A percentile compares a stretch with the other conserved stretches of the same genome.
phyloP scores from a whole-genome alignment of 495 filamentous ascomycete genomes.

The Saxispiralis lemnorum region DNA sequence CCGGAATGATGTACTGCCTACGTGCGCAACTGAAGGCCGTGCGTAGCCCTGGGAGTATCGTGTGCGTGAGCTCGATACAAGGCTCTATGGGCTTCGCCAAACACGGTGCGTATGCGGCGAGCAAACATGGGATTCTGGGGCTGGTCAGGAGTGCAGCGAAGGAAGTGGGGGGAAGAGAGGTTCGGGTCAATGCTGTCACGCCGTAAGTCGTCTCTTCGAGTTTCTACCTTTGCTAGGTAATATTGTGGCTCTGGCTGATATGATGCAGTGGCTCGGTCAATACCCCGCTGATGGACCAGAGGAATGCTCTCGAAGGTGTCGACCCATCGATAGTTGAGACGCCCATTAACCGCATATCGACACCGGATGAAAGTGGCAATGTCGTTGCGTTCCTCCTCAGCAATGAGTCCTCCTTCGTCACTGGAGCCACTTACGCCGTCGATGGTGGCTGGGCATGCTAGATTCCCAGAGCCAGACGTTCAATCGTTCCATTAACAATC shows the following conservation, averaged over 20 bases:
- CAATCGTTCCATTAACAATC: no score
- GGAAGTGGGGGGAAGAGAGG: conserved; percentile 34
- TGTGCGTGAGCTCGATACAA: conserved; percentile 39
- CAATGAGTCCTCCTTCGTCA: conserved; percentile 14
- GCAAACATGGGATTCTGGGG: conserved; percentile 29
- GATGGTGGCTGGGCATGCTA: conserved; percentile 18
- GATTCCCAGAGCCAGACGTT: neutral
- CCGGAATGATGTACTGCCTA: conserved; percentile 15
- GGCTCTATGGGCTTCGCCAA: conserved; percentile 33
- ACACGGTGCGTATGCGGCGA: conserved; percentile 31
- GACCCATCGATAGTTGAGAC: conserved; percentile 3
- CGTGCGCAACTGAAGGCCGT: conserved; percentile 8
- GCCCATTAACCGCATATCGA: conserved; percentile 13
- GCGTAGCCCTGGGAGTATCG: conserved; percentile 24
- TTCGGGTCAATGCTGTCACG: conserved; percentile 37
- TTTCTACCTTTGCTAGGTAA: neutral
- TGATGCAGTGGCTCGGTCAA: conserved; percentile 15
- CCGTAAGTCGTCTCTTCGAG: conserved; percentile 10
- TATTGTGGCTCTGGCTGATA: conserved; percentile 1
- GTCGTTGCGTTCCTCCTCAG: conserved; percentile 15
- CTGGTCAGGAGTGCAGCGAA: conserved; percentile 40
- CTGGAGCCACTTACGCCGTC: conserved; percentile 10
- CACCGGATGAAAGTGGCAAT: conserved; percentile 13
- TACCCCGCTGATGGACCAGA: conserved; percentile 13
- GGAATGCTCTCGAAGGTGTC: conserved; percentile 6